Evolutionary conservation across 2,329 filamentous ascomycete genomes (phyloP).

Genomic region (Paecilomyces sp.): DNA sequence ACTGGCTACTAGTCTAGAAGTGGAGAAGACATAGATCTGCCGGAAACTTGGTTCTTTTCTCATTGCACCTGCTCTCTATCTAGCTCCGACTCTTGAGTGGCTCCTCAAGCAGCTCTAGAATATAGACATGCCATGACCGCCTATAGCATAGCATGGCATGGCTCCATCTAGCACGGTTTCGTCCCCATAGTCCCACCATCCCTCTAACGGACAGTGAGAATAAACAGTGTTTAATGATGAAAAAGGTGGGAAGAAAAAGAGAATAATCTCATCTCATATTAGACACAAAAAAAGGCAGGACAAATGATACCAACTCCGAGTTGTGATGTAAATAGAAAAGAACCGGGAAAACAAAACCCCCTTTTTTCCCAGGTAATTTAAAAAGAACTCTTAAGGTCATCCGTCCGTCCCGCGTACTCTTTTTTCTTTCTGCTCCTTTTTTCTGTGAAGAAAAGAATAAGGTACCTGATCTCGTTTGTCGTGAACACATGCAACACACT

Average conservation of each 20-base stretch:
- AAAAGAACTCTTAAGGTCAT: background rate
- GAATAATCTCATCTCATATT: background rate
- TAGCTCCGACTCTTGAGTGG: background rate
- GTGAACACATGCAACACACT: background rate
- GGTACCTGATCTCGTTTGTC: background rate
- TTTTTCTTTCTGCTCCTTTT: background rate
- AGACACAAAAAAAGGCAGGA: conserved; percentile 1
- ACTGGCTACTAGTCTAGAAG: background rate
- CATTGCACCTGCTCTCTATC: background rate
- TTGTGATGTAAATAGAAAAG: background rate
- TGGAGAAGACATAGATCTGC: background rate
- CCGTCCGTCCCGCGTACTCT: background rate
- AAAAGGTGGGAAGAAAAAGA: background rate
- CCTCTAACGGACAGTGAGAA: background rate
- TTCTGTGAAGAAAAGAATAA: background rate
- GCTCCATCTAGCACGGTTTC: background rate
- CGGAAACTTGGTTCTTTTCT: background rate
- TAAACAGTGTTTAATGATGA: background rate
- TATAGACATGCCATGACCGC: background rate
- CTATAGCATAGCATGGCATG: background rate
- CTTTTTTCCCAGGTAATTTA: background rate
- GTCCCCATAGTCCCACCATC: background rate
- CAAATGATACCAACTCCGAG: background rate
- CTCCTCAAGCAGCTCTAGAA: too few relatives aligned
- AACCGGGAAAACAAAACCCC: background rate